phyloP scores from a whole-genome alignment of 163 green algal genomes.

The Chlamydomonas reinhardtii region DNA sequence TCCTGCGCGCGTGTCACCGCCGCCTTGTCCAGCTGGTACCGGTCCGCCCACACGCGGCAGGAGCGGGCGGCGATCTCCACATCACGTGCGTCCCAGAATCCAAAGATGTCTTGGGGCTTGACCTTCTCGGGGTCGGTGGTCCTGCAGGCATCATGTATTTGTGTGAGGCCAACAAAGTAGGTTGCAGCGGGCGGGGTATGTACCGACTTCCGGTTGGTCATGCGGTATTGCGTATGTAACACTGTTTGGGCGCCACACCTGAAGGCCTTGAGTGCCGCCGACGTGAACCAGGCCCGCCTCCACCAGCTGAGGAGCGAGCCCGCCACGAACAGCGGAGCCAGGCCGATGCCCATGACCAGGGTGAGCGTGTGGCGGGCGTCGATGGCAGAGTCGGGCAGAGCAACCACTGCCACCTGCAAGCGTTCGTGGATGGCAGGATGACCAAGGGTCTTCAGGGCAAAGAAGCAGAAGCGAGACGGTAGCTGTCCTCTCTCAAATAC shows the following conservation, averaged over 20 bases:
- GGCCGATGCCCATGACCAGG: neutral
- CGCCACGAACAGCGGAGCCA: constrained; percentile 2
- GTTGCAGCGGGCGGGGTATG: no score
- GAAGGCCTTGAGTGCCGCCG: constrained; percentile 21
- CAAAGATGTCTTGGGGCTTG: constrained; percentile 23
- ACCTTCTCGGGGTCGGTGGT: constrained; percentile 1
- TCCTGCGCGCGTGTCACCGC: constrained; percentile 24
- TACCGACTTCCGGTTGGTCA: no score
- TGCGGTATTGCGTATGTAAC: no score
- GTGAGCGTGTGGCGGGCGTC: constrained; percentile 1
- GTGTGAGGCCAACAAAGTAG: no score
- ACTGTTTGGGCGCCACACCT: neutral
- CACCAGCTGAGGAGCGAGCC: neutral
- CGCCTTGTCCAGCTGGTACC: constrained; percentile 14
- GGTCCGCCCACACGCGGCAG: constrained; percentile 28
- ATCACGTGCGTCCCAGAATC: constrained; percentile 28
- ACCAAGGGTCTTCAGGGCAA: no score
- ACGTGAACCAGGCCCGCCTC: neutral
- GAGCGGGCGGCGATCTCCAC: constrained; percentile 19
- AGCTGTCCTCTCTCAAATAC: no score
- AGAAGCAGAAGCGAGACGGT: no score
- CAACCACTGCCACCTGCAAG: neutral
- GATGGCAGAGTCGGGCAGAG: neutral
- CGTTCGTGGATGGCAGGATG: no score
- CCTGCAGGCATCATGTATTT: neutral